A percentile compares a stretch with the other conserved stretches of the same genome.
These are phyloP conservation scores for Verticillium albo-atrum DNA, from an alignment of 2,329 filamentous ascomycete genomes.

Conservation along the genomic window DNA sequence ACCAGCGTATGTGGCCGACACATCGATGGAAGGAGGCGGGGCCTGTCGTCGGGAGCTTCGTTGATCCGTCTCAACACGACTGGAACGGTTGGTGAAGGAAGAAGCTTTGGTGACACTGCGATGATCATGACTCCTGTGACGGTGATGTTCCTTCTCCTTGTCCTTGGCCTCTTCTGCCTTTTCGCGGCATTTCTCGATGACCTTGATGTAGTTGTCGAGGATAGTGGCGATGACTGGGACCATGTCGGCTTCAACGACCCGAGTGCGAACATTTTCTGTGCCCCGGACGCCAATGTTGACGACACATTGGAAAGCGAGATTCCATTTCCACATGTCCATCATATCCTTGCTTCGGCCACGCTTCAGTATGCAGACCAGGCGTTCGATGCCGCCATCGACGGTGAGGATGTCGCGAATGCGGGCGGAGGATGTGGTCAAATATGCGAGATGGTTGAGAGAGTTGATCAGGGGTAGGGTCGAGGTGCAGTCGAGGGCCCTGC, in stretches of 20 bases:
- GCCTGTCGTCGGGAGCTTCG: slow-evolving; percentile 69
- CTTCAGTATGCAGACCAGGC: slow-evolving; percentile 95
- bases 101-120: slow-evolving; percentile 43
- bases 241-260: slow-evolving; percentile 98
- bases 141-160: slow-evolving; percentile 53
- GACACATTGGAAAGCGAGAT: slow-evolving; percentile 96
- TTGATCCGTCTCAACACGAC: slow-evolving; percentile 52
- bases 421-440: slow-evolving; percentile 95
- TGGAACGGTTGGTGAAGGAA: slow-evolving; percentile 49
- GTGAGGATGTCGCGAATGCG: slow-evolving; percentile 97
- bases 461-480: slow-evolving; percentile 97
- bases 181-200: slow-evolving; percentile 86
- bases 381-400: slow-evolving; percentile 96
- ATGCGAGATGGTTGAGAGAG: slow-evolving; percentile 96
- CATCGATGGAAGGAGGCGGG: slow-evolving; percentile 67
- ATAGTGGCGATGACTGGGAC: slow-evolving; percentile 98
- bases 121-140: slow-evolving; percentile 46
- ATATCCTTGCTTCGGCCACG: slow-evolving; percentile 94
- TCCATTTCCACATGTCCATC: slow-evolving; percentile 99
- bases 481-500: slow-evolving; percentile 94
- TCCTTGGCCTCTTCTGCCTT: slow-evolving; percentile 79
- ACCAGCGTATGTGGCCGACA: slow-evolving; percentile 37
- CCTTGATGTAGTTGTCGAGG: slow-evolving; percentile 96
- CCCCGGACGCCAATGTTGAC: slow-evolving; percentile 98
- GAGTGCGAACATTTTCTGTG: slow-evolving; percentile 87